These are phyloP conservation scores for Acorus gramineus DNA, from an alignment of 106 monocot genomes.

Conservation along the genomic window DNA sequence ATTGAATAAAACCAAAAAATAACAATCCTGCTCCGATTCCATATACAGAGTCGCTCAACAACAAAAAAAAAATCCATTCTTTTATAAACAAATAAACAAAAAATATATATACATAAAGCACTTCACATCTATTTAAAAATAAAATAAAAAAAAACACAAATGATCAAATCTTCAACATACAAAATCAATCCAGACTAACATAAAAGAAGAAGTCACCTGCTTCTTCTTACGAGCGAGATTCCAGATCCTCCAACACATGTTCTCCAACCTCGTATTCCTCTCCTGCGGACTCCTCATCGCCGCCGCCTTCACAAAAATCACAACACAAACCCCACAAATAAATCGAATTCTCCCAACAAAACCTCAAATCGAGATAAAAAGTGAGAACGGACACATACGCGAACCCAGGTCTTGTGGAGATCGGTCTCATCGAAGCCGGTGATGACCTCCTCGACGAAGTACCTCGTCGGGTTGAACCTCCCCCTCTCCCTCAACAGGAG, in stretches of 20 bases:
- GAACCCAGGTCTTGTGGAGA: constrained; percentile 94
- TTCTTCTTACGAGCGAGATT: constrained; percentile 99
- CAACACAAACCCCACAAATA: background rate
- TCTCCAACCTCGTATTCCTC: constrained; percentile 96
- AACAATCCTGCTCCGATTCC: too few species aligned
- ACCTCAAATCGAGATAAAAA: background rate
- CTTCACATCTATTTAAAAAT: too few species aligned
- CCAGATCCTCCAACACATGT: constrained; percentile 99
- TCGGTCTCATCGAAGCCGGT: constrained; percentile 96
- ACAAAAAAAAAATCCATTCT: too few species aligned
- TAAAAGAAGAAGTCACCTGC: constrained; percentile 35
- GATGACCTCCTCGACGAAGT: constrained; percentile 99
- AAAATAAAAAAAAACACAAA: background rate
- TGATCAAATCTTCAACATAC: background rate
- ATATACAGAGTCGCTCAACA: too few species aligned
- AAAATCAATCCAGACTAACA: background rate
- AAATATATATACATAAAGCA: too few species aligned
- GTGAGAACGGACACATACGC: constrained; percentile 26
- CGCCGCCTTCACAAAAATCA: constrained; percentile 37
- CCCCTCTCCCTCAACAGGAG: constrained; percentile 84
- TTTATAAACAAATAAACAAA: too few species aligned
- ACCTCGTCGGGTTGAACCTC: constrained; percentile 82
- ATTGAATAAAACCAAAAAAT: too few species aligned
- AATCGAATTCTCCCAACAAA: background rate
- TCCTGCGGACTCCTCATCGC: constrained; percentile 89